phyloP scores from a whole-genome alignment of 164 flowering plant genomes.

The Sextonia rubra region DNA sequence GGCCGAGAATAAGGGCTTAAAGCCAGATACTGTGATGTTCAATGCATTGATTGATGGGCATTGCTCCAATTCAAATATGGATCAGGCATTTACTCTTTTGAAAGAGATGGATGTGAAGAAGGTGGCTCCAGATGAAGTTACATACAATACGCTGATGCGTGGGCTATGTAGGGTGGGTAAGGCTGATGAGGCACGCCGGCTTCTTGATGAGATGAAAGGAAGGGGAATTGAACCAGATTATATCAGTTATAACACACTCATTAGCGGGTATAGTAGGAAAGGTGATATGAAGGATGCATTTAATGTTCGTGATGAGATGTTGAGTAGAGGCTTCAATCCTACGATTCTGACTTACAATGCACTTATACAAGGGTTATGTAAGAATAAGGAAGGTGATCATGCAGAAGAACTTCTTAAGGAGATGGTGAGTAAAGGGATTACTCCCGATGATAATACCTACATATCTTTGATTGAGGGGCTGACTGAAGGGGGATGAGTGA shows the following conservation, averaged over 20 bases:
- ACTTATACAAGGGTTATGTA: conserved; percentile 70
- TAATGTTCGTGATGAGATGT: conserved; percentile 71
- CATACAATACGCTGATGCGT: conserved; percentile 79
- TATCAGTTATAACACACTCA: conserved; percentile 74
- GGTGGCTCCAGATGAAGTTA: conserved; percentile 69
- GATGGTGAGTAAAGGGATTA: conserved; percentile 76
- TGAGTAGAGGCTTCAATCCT: conserved; percentile 71
- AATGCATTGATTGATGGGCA: conserved; percentile 74
- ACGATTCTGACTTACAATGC: conserved; percentile 83
- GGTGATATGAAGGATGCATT: conserved; percentile 76
- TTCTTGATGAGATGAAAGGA: conserved; percentile 67
- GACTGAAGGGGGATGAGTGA: conserved; percentile 17
- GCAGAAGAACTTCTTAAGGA: conserved; percentile 74
- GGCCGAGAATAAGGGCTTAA: conserved; percentile 32
- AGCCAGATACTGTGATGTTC: conserved; percentile 63
- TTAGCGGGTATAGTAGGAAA: conserved; percentile 76
- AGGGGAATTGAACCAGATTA: conserved; percentile 75
- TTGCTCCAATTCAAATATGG: conserved; percentile 39
- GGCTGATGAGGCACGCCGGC: conserved; percentile 69
- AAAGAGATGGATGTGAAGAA: conserved; percentile 61
- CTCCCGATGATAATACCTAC: conserved; percentile 69
- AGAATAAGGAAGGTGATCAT: conserved; percentile 50
- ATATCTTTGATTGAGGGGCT: conserved; percentile 58
- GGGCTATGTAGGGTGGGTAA: conserved; percentile 66
- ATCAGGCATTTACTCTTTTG: conserved; percentile 36